Conservation (phyloP, 345 rosid species). For the Abelmoschus esculentus region DNA sequence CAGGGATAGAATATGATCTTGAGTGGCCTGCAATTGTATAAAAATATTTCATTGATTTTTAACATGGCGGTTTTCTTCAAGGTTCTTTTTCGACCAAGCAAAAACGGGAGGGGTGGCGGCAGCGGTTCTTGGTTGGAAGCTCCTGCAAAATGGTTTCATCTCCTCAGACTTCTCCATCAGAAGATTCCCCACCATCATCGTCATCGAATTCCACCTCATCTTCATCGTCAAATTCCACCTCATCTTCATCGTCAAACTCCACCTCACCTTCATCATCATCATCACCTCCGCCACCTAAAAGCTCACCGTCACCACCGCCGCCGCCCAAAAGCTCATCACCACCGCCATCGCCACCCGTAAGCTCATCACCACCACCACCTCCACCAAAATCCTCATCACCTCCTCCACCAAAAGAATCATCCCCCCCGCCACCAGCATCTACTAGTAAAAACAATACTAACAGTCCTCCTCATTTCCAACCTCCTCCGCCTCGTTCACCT, state of each 20-base stretch:
- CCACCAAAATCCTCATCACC: conserved; percentile 6
- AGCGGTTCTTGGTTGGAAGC: conserved; percentile 27
- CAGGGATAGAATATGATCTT: too few species aligned
- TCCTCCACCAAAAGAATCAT: background rate
- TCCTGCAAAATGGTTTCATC: conserved; percentile 40
- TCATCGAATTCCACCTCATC: background rate
- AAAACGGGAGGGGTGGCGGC: conserved; percentile 33
- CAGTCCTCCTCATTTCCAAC: background rate
- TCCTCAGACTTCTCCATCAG: conserved; percentile 42
- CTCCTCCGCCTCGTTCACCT: background rate
- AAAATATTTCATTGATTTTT: background rate
- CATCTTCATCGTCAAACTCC: background rate
- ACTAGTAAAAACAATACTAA: background rate
- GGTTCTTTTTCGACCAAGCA: conserved; percentile 32
- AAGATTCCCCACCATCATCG: conserved; percentile 29
- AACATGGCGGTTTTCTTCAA: conserved; percentile 14
- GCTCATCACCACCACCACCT: background rate
- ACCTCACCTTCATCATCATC: conserved; percentile 15
- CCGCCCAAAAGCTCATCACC: background rate
- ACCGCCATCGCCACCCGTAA: background rate
- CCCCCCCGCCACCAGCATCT: background rate
- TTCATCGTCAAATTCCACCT: background rate
- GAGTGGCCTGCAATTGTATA: too few species aligned
- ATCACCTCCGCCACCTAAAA: background rate
- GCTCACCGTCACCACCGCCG: background rate